Base-by-base conservation (phyloP, 495 filamentous ascomycete genomes). In the Recurvomyces mirabilis region DNA sequence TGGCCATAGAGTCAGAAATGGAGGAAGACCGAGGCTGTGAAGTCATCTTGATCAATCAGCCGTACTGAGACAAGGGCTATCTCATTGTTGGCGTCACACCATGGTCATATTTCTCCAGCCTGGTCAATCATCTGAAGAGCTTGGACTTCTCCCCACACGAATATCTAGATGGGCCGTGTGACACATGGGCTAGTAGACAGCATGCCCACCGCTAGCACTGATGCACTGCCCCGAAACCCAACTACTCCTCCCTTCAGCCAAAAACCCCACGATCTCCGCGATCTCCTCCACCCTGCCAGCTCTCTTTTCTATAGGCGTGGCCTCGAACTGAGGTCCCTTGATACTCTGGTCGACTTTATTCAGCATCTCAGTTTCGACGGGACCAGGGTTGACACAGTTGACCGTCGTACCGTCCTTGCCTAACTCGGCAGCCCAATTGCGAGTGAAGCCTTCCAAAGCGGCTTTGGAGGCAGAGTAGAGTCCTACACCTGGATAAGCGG, bases 391-490 rank as follows among this genome's bases (percentile, higher is more conserved):
- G 7, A 70, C 65, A 10, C 57, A 51, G 38, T 72, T 70, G 1
- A 69, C 67, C 0, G 67, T 71, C 40, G 63, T 59, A 1, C 65
- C 67, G 39, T 58, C 56, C 1, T 30, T 23, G 1, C 70, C 68
- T 0, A 72, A 47, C 50, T 74, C 68, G 4, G 55, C 54, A 0
- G 69, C 69, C 51, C 63, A 61, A 20, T 51, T 56, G 18, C 67
- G 54, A 4, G 68, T 68, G 38, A 70, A 39, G 1, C 58, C 68
- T 40, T 74, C 70, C 11, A 72, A 21, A 4, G 67, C 70, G 4
- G 66, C 65, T 53, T 74, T 74, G 3, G 61, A 60, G 0, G 69
- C 60, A n/a, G 48, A 52, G 38, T 74, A 74, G 0, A 65, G 26
- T 2, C 60, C 55, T 0, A 65, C 41, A 5, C 47, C 38, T 3